phyloP scores from a whole-genome alignment of 1,284 basidiomycete species.

The Mrakiaceae sp. region DNA sequence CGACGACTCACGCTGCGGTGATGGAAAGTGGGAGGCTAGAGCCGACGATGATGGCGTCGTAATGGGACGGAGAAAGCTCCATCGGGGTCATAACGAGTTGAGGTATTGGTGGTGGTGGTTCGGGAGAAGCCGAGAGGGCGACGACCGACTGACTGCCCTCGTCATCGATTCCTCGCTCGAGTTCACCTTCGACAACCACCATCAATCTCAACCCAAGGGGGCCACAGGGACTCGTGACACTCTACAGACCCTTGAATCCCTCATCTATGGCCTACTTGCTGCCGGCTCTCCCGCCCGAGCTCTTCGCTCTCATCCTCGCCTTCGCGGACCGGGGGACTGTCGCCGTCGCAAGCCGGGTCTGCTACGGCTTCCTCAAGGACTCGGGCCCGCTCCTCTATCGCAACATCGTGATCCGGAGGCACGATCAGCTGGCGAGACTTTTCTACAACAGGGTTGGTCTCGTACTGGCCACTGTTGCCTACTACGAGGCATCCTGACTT shows the following conservation, averaged over 20 bases:
- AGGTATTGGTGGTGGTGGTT: neutral
- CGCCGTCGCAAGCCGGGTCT: neutral
- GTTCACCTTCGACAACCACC: neutral
- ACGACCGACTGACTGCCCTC: neutral
- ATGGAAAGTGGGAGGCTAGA: slow-evolving; percentile 84
- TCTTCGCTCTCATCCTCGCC: slow-evolving; percentile 3
- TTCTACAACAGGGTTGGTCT: neutral
- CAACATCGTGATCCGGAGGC: neutral
- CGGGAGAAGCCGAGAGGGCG: neutral
- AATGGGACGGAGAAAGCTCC: slow-evolving; percentile 30
- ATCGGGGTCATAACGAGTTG: neutral
- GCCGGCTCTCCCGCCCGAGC: neutral
- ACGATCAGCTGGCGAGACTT: neutral
- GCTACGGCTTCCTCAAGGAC: neutral
- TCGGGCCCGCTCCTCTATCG: neutral
- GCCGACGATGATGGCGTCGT: slow-evolving; percentile 73
- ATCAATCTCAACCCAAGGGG: neutral
- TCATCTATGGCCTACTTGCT: neutral
- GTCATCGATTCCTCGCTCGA: neutral
- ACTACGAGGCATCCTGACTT: neutral
- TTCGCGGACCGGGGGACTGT: neutral
- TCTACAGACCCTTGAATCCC: neutral
- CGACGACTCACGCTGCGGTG: slow-evolving; percentile 60
- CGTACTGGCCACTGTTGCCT: neutral
- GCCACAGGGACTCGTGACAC: neutral